Conservation (phyloP, 441 rosid genomes). For the Heliophila coronopifolia region DNA sequence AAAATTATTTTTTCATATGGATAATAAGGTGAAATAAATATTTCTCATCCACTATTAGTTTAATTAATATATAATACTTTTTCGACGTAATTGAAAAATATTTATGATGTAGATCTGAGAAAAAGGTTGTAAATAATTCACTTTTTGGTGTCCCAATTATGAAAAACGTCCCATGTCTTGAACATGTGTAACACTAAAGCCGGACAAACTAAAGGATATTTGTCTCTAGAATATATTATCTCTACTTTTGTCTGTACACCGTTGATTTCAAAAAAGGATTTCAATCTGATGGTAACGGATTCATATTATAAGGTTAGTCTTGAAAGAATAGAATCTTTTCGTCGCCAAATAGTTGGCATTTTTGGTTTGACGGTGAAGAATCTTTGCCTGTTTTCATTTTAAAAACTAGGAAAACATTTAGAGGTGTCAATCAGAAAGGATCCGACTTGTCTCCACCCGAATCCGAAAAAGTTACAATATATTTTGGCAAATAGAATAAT, state of each 20-base stretch:
- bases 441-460: too few relatives aligned
- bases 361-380: neutral
- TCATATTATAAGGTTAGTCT: conserved; percentile 5
- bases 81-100: neutral
- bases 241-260: conserved; percentile 3
- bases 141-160: conserved; percentile 18
- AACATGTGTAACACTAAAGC: conserved; percentile 25
- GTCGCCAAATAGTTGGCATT: conserved; percentile 13
- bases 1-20: too few relatives aligned
- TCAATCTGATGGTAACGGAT: conserved; percentile 7
- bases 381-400: too few relatives aligned
- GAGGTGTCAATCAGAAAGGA: too few relatives aligned
- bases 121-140: conserved; percentile 15
- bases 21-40: neutral
- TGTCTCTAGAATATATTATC: neutral
- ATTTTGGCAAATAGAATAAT: too few relatives aligned
- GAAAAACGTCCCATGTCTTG: conserved; percentile 23
- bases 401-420: too few relatives aligned
- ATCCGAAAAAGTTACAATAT: too few relatives aligned
- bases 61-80: neutral
- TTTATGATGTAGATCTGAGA: conserved; percentile 13
- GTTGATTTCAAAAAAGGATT: neutral
- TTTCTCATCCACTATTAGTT: neutral
- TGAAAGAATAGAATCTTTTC: conserved; percentile 1
- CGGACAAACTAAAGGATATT: conserved; percentile 1